phyloP scores from a whole-genome alignment of 2,329 filamentous ascomycete species.

The Trichoderma sp. region DNA sequence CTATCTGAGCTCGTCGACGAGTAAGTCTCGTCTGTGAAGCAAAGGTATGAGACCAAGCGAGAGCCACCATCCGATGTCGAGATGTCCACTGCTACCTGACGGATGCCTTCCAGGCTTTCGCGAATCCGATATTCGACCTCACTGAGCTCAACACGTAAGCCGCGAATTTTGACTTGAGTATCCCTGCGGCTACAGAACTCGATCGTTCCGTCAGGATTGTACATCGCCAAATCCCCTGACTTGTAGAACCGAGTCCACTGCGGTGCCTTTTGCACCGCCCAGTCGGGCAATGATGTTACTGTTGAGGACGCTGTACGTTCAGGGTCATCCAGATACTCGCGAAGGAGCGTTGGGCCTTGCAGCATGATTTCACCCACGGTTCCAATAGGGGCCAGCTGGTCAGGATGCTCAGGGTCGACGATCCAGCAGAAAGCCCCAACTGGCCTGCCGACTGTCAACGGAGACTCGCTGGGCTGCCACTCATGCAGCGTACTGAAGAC shows the following conservation, averaged over 20 bases:
- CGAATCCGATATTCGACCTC: conserved; percentile 19
- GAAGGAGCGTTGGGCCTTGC: conserved; percentile 21
- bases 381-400: conserved; percentile 9
- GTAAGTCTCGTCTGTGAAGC: conserved; percentile 7
- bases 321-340: conserved; percentile 16
- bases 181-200: conserved; percentile 21
- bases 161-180: conserved; percentile 24
- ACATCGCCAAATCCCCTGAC: conserved; percentile 50
- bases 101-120: conserved; percentile 1
- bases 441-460: conserved; percentile 20
- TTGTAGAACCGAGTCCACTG: conserved; percentile 41
- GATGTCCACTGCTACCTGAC: conserved; percentile 14
- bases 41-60: conserved; percentile 8
- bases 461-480: conserved; percentile 20
- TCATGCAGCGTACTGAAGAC: conserved; percentile 26
- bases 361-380: conserved; percentile 17
- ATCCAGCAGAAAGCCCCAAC: conserved; percentile 25
- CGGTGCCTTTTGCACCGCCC: conserved; percentile 33
- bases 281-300: conserved; percentile 34
- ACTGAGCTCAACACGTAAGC: conserved; percentile 15
- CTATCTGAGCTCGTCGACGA: background rate
- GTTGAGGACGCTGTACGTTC: conserved; percentile 6
- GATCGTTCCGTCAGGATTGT: conserved; percentile 35
- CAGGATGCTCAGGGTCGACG: conserved; percentile 15
- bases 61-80: background rate